Conservation (phyloP, 768 basidiomycete genomes). For the Serendipita sp. region DNA sequence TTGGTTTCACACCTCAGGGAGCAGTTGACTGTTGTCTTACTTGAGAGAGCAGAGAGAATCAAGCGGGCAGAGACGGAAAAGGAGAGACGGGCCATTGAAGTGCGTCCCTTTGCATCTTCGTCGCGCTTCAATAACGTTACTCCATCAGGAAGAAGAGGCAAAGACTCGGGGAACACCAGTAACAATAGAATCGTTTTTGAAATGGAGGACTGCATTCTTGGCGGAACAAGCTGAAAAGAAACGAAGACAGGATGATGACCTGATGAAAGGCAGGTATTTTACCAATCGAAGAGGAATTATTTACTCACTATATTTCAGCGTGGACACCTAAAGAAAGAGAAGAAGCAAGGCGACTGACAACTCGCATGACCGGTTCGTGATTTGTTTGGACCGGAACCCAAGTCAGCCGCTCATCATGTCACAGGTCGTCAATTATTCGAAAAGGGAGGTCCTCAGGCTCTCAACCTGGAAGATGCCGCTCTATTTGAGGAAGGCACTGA, state of each 20-base stretch:
- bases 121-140: background rate
- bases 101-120: conserved; percentile 17
- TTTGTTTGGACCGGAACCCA: background rate
- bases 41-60: conserved; percentile 36
- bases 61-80: conserved; percentile 52
- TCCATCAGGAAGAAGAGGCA: conserved; percentile 61
- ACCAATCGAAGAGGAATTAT: background rate
- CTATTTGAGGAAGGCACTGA: conserved; percentile 66
- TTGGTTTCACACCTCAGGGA: conserved; percentile 76
- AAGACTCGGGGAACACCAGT: conserved; percentile 86
- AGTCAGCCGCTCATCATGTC: conserved; percentile 1
- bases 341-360: conserved; percentile 49
- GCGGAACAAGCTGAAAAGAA: conserved; percentile 42
- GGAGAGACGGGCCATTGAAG: conserved; percentile 62
- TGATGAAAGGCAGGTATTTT: conserved; percentile 29
- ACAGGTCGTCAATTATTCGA: conserved; percentile 88
- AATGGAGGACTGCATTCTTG: conserved; percentile 70
- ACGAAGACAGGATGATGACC: conserved; percentile 61
- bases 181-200: conserved; percentile 60
- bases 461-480: conserved; percentile 50
- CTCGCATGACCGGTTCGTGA: conserved; percentile 46
- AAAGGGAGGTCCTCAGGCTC: conserved; percentile 42
- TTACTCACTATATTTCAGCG: conserved; percentile 6
- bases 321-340: conserved; percentile 70
- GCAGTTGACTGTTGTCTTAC: conserved; percentile 46